Conservation (phyloP, 495 filamentous ascomycete species). For the Tuber melanosporum region DNA sequence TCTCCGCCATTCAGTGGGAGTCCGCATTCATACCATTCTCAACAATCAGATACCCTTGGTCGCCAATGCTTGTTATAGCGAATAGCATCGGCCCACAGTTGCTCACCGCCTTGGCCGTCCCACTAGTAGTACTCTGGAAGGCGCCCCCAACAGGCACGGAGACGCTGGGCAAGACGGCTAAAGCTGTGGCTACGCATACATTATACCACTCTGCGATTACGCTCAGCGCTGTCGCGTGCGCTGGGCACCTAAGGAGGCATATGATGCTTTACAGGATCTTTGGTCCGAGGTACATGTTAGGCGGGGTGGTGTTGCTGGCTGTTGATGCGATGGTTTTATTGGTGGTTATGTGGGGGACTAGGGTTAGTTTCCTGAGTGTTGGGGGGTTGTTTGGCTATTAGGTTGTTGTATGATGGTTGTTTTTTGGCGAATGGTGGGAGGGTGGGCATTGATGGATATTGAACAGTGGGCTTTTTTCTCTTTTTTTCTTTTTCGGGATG, state of each 20-base stretch:
- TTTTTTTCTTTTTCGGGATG: not conserved
- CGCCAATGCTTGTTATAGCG: slow-evolving; percentile 68
- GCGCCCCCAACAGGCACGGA: slow-evolving; percentile 47
- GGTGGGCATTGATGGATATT: not conserved
- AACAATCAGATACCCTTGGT: slow-evolving; percentile 80
- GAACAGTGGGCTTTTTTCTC: not conserved
- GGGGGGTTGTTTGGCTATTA: slow-evolving; percentile 72
- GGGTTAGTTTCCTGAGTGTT: slow-evolving; percentile 68
- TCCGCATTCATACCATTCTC: slow-evolving; percentile 85
- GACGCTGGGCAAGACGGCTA: slow-evolving; percentile 61
- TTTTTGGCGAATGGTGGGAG: not conserved
- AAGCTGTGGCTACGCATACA: slow-evolving; percentile 64
- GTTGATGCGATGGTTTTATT: slow-evolving; percentile 68
- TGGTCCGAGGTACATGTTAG: slow-evolving; percentile 80
- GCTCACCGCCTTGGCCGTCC: slow-evolving; percentile 67
- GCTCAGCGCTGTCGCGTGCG: slow-evolving; percentile 75
- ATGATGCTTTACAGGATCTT: slow-evolving; percentile 98
- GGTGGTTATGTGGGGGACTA: slow-evolving; percentile 62
- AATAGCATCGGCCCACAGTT: slow-evolving; percentile 91
- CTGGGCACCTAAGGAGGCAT: slow-evolving; percentile 76
- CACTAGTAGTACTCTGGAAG: slow-evolving; percentile 83
- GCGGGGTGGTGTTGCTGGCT: slow-evolving; percentile 61
- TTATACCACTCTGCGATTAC: slow-evolving; percentile 75
- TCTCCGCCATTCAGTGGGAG: slow-evolving; percentile 92
- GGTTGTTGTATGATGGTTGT: not conserved